Evolutionary conservation across 2,329 filamentous ascomycete genomes (phyloP).

Genomic region (Lachnellula cervina): DNA sequence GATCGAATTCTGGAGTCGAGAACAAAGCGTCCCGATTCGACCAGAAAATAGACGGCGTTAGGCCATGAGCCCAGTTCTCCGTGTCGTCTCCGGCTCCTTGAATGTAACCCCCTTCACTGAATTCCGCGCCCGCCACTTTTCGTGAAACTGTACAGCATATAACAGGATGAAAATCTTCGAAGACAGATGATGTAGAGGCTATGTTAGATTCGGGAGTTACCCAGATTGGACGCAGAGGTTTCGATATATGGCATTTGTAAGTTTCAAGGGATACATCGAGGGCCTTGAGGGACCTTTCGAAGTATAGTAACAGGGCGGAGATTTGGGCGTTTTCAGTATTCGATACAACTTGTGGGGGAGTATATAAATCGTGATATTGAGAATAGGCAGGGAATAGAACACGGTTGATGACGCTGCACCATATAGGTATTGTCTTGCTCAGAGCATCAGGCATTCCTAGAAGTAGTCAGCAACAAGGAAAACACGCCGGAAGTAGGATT

Average conservation of each 20-base stretch:
- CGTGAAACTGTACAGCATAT: slow-evolving; percentile 83
- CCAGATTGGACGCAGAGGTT: slow-evolving; percentile 76
- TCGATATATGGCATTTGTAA: slow-evolving; percentile 54
- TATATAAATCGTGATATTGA: slow-evolving; percentile 52
- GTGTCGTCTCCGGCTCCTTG: slow-evolving; percentile 94
- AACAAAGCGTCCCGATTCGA: slow-evolving; percentile 56
- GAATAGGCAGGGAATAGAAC: slow-evolving; percentile 61
- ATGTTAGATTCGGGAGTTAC: slow-evolving; percentile 63
- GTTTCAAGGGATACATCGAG: slow-evolving; percentile 56
- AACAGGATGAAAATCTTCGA: slow-evolving; percentile 61
- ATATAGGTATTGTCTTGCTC: slow-evolving; percentile 89
- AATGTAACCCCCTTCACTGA: slow-evolving; percentile 72
- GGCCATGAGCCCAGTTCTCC: slow-evolving; percentile 82
- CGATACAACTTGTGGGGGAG: slow-evolving; percentile 68
- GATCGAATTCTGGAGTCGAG: slow-evolving; percentile 58
- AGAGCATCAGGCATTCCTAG: slow-evolving; percentile 87
- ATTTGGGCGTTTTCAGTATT: slow-evolving; percentile 78
- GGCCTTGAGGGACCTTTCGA: slow-evolving; percentile 44
- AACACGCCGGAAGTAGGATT: neutral
- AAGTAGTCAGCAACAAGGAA: slow-evolving; percentile 14
- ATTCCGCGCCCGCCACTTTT: slow-evolving; percentile 63
- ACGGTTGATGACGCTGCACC: slow-evolving; percentile 82
- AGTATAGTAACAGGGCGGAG: slow-evolving; percentile 47
- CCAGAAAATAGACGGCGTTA: slow-evolving; percentile 82
- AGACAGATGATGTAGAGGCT: slow-evolving; percentile 38